Evolutionary conservation across 73 alveolate genomes (phyloP), one percentile per base, ranked within the genome.

Genomic region (Paramecium caudatum): DNA sequence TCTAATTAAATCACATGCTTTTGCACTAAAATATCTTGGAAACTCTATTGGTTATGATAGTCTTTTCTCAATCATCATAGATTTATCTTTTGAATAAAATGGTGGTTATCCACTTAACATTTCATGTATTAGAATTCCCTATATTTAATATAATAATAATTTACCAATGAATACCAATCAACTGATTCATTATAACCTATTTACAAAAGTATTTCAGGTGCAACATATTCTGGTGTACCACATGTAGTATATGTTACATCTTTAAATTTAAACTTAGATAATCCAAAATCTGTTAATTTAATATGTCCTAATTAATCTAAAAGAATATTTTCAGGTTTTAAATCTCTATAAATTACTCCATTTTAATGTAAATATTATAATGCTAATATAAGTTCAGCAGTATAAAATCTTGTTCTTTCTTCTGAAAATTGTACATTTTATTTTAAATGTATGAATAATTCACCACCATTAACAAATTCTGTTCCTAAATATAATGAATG

Each of bases 281-380:
- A 85, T 41, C 99, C 99, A 90, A 97, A 97, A 90, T 97, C 99
- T 2, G 99, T 97, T 10, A 97, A 46, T 90, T 95, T 96, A 19
- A 95, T 82, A 91, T 97, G 98, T 15, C 99, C 99, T 9, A 93
- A 95, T 41, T 69, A 55, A 65, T 96, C 99, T 5, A 97, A 80
- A 30, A 97, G 94, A 7, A 97, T 97, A 94, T 97, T 97, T 87
- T 97, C 99, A 2, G 99, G 99, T 74, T 97, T 97, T 62, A 97
- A 82, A 90, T 97, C 99, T 47, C 99, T 63, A 84, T 96, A 97
- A 9, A 97, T 96, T 3, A 97, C 94, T 48, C 92, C 95, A 90
- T 95, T 93, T 90, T 94, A 91, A 88, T 97, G 99, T 55, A 97
- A 82, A 80, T 92, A 91, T 80, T 95, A 91, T 55, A 97, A 70